A percentile compares a stretch with the other conserved stretches of the same genome.
phyloP scores from a whole-genome alignment of 768 basidiomycete species.

The Ramaria rubella region DNA sequence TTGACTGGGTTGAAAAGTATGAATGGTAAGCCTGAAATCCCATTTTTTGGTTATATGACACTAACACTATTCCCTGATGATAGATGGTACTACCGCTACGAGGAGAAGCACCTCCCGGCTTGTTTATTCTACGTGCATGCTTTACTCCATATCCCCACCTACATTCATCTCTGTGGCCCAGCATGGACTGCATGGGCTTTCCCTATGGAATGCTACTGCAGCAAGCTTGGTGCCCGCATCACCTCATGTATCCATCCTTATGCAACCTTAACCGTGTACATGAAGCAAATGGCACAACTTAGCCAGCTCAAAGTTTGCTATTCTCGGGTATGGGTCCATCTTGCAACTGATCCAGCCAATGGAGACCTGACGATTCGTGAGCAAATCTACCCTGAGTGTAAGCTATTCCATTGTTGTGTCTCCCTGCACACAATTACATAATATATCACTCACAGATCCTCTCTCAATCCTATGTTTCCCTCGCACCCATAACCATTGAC shows the following conservation, averaged over 20 bases:
- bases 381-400: too few species aligned
- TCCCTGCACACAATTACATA: too few species aligned
- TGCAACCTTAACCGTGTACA: too few species aligned
- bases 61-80: neutral
- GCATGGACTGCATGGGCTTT: conserved; percentile 20
- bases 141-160: too few species aligned
- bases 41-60: neutral
- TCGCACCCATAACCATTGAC: too few species aligned
- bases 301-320: conserved; percentile 21
- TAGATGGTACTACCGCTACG: neutral
- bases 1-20: conserved; percentile 14
- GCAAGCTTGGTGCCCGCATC: too few species aligned
- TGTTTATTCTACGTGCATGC: neutral
- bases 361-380: neutral
- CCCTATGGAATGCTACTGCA: conserved; percentile 30
- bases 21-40: neutral
- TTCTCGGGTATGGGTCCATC: conserved; percentile 12
- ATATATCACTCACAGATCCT: too few species aligned
- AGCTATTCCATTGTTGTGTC: too few species aligned
- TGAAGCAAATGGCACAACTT: too few species aligned
- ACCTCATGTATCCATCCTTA: too few species aligned
- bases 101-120: neutral
- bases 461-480: too few species aligned
- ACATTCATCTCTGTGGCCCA: neutral
- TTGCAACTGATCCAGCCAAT: neutral